Percentiles rank a stretch among this genome's conserved stretches.
Conservation (phyloP, 108 stramenopile species). For the Nannochloropsis granulata region DNA sequence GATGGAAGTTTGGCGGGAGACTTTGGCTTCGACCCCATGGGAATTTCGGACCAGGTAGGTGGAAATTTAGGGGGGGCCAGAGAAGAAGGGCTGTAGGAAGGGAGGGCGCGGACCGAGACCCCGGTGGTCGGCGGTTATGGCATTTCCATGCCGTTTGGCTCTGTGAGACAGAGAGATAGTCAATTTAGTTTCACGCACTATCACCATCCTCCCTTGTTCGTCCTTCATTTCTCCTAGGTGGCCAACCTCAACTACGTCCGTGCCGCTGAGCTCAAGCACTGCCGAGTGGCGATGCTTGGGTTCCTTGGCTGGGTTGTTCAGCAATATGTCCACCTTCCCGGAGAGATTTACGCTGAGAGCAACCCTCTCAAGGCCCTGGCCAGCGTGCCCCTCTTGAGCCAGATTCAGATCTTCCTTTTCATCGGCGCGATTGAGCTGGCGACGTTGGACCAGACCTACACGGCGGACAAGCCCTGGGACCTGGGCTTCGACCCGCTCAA, state of each 20-base stretch:
- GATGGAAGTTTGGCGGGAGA: constrained; percentile 38
- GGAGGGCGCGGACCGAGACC: neutral
- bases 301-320: neutral
- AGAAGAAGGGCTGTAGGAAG: neutral
- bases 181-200: neutral
- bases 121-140: neutral
- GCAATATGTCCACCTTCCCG: constrained; percentile 34
- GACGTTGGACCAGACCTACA: constrained; percentile 44
- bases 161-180: neutral
- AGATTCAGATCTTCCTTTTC: constrained; percentile 46
- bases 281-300: constrained; percentile 58
- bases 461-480: constrained; percentile 50
- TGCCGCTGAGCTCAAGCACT: constrained; percentile 77
- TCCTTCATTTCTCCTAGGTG: neutral
- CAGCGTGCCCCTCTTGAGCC: neutral
- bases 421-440: constrained; percentile 52
- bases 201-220: neutral
- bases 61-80: neutral
- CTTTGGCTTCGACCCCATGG: constrained; percentile 73
- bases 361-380: neutral
- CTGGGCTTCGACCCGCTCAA: neutral
- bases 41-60: constrained; percentile 64
- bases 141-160: neutral
- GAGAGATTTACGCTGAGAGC: neutral
- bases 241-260: constrained; percentile 63